phyloP scores from a whole-genome alignment of 306 rosid genomes.

The barrel medic (Medicago truncatula) region MtrunA17r5.0-ANR NC_053045.1:48276501-48277000 shows the following conservation, averaged over 20 bases:
- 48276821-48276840: conserved; percentile 55
- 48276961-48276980: conserved; percentile 87
- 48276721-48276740: conserved; percentile 35
- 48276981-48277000: conserved; percentile 54
- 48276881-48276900: conserved; percentile 59
- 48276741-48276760: conserved; percentile 46
- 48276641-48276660: conserved; percentile 44
- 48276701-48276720: conserved; percentile 40
- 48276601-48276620: conserved; percentile 43
- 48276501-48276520: not conserved
- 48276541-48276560: conserved; percentile 38
- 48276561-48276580: conserved; percentile 35
- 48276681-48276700: conserved; percentile 37
- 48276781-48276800: conserved; percentile 43
- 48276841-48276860: conserved; percentile 40
- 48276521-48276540: conserved; percentile 32
- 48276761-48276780: conserved; percentile 34
- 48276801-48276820: conserved; percentile 40
- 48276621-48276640: conserved; percentile 35
- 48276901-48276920: conserved; percentile 64
- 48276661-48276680: conserved; percentile 44
- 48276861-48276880: conserved; percentile 55
- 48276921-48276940: conserved; percentile 54
- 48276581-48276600: conserved; percentile 32
- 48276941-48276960: conserved; percentile 78